Base-by-base conservation (phyloP, 1,139 yeast species). In the Zygosaccharomyces sapae region DNA sequence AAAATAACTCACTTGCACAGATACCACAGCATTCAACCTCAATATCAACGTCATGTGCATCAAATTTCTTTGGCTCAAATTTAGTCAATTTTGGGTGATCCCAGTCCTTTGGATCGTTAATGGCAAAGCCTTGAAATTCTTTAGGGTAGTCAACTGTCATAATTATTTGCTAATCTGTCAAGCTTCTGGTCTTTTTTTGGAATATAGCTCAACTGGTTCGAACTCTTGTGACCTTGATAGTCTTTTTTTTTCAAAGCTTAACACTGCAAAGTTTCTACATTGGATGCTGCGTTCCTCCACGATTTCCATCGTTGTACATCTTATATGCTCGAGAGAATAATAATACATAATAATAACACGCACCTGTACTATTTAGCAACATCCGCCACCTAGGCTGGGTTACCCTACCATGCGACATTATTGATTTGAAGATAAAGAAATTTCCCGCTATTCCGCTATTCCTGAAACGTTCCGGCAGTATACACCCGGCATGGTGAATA, bases 1-100 rank as follows among this genome's bases (percentile, higher is more conserved):
- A 47, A 25, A 45, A 51, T 18, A 51, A 42, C 57, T 78, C 83
- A 19, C 76, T 68, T n/a, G 80, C 81, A 63, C 83, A 78, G 47
- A 78, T 70, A 46, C 82, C 82, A 59, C 81, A 77, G 50, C 72
- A 66, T 55, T 66, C 69, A 43, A 69, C 59, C 51, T 68, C 71
- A 43, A 69, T 61, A 53, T 69, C 72, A 30, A 69, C 61, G 46
- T 68, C 71, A 12, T 52, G 53, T 9, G 57, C 61, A 22, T 58
- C 70, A 43, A 68, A 63, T 5, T 56, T 53, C 53, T 69, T 68
- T 47, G 71, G 71, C 33, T 55, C 52, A 46, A 52, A 67, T 5
- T 66, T 55, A 16, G 69, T 68, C 41, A 67, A 61, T 55, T 69
- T 71, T 47, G 74, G 75, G 50, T 68, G 62, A 51, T 64, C 59